Conservation (phyloP, 2,329 filamentous ascomycete species). For the Aspergillus uvarum region DNA sequence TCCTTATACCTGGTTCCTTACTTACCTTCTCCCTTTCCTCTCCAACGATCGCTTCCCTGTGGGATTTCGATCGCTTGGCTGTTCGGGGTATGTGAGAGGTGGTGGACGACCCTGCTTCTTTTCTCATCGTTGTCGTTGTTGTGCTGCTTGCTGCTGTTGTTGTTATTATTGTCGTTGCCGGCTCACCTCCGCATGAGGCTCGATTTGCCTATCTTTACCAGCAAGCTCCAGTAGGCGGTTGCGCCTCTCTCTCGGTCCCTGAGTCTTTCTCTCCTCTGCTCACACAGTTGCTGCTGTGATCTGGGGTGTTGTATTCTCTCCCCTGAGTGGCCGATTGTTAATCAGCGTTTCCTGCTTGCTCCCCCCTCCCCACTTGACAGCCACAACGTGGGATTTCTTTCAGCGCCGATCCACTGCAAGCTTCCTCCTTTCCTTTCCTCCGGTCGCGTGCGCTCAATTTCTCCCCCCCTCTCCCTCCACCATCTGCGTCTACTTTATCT, state of each 20-base stretch:
- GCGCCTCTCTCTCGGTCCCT: not conserved
- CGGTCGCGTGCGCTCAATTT: not conserved
- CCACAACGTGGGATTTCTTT: constrained; percentile 1
- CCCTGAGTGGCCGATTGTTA: not conserved
- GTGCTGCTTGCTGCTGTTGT: not conserved
- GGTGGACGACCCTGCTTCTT: not conserved
- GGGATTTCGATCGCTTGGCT: not conserved
- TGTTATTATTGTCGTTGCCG: constrained; percentile 4
- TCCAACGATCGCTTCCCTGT: not conserved
- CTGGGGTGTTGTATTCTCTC: not conserved
- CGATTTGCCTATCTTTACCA: constrained; percentile 5
- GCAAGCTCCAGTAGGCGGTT: constrained; percentile 1
- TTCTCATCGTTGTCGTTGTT: not conserved
- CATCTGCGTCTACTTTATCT: not conserved
- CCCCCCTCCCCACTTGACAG: not conserved
- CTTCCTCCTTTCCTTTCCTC: not conserved
- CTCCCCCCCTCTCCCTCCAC: not conserved
- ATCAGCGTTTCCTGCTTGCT: not conserved
- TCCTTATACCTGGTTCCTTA: not conserved
- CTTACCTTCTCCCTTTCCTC: not conserved
- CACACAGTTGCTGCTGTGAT: not conserved
- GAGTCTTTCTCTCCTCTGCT: not conserved
- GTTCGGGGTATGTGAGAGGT: constrained; percentile 7
- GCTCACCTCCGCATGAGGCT: constrained; percentile 8
- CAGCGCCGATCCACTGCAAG: not conserved